These are phyloP conservation scores for Salmacisia buchloeana DNA, from an alignment of 1,284 basidiomycete species.

Conservation along the genomic window DNA sequence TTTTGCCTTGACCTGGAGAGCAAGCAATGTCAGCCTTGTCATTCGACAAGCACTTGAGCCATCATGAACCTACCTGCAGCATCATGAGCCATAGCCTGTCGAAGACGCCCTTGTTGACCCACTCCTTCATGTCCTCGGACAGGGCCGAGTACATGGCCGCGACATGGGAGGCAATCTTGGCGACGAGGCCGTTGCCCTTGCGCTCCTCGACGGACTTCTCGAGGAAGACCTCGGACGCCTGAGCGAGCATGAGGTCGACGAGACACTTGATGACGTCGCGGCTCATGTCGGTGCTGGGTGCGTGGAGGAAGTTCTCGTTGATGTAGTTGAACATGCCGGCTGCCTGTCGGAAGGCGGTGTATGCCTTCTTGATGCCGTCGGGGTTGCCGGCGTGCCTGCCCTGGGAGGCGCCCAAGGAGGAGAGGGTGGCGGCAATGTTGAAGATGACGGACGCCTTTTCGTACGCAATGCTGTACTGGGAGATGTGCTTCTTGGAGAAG, in stretches of 20 bases:
- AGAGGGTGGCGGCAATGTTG: constrained; percentile 90
- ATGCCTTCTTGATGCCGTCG: constrained; percentile 90
- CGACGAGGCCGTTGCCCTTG: constrained; percentile 70
- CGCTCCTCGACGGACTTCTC: constrained; percentile 70
- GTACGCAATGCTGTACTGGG: constrained; percentile 91
- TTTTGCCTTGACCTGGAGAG: constrained; percentile 74
- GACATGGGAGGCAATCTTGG: constrained; percentile 79
- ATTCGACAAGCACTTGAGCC: not conserved
- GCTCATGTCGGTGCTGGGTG: constrained; percentile 92
- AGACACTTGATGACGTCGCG: constrained; percentile 91
- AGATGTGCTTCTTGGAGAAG: constrained; percentile 82
- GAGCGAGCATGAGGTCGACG: constrained; percentile 76
- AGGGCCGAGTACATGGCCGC: constrained; percentile 73
- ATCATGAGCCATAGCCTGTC: constrained; percentile 89
- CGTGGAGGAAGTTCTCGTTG: constrained; percentile 98
- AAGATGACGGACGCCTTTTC: constrained; percentile 98
- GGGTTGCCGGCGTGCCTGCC: constrained; percentile 51
- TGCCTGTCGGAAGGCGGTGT: constrained; percentile 83
- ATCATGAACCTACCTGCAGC: constrained; percentile 61
- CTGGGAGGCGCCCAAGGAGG: constrained; percentile 76
- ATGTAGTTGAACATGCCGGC: constrained; percentile 98
- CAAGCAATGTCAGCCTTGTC: not conserved
- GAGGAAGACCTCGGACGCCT: constrained; percentile 92
- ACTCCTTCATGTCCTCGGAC: constrained; percentile 86
- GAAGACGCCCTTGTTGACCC: constrained; percentile 88